phyloP scores from a whole-genome alignment of 768 basidiomycete genomes.

The Macrolepiota dolichaula region DNA sequence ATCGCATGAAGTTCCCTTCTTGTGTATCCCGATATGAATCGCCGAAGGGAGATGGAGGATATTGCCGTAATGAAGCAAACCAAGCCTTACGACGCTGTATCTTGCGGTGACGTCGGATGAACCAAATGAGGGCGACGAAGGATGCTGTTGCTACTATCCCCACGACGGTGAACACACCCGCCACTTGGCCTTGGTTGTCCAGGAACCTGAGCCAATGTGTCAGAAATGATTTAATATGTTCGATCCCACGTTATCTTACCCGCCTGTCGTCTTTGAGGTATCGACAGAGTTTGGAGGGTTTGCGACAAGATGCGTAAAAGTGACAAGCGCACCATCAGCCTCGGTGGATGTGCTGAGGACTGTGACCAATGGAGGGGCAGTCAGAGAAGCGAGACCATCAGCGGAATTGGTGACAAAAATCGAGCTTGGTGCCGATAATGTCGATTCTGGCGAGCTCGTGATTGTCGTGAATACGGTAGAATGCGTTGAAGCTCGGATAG shows the following conservation, averaged over 20 bases:
- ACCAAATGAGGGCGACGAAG: slow-evolving; percentile 39
- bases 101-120: slow-evolving; percentile 39
- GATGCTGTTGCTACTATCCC: slow-evolving; percentile 53
- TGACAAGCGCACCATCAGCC: slow-evolving; percentile 40
- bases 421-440: slow-evolving; percentile 39
- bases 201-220: slow-evolving; percentile 46
- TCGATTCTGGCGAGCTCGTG: slow-evolving; percentile 37
- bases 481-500: neutral
- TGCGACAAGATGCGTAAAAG: slow-evolving; percentile 50
- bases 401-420: slow-evolving; percentile 34
- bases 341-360: slow-evolving; percentile 42
- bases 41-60: slow-evolving; percentile 22
- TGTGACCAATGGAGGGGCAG: slow-evolving; percentile 45
- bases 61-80: slow-evolving; percentile 33
- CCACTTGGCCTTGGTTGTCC: slow-evolving; percentile 62
- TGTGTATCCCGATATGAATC: slow-evolving; percentile 1
- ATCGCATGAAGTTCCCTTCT: slow-evolving; percentile 14
- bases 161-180: slow-evolving; percentile 69
- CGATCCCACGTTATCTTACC: neutral
- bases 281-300: slow-evolving; percentile 35
- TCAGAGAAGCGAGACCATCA: slow-evolving; percentile 34
- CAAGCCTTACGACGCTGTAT: slow-evolving; percentile 32
- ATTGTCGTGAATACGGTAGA: slow-evolving; percentile 24
- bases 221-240: neutral
- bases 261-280: neutral